Evolutionary conservation across 768 basidiomycete species (phyloP).

Genomic region (Lepiota subincarnata): DNA sequence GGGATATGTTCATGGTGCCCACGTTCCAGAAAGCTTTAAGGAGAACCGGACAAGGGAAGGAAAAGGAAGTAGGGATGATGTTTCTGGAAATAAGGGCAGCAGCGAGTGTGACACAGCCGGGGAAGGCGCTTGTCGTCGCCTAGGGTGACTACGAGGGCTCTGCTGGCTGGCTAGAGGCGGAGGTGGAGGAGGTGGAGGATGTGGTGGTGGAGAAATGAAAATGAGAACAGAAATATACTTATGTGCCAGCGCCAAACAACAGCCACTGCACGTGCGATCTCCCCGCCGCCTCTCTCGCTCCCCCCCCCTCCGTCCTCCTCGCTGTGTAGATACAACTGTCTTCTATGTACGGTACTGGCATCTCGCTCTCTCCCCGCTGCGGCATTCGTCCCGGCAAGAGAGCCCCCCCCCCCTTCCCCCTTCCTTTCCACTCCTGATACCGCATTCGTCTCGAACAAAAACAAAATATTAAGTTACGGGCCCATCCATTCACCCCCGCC

Average conservation of each 20-base stretch:
- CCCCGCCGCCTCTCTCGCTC: not conserved
- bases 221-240: not conserved
- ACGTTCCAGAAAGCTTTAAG: conserved; percentile 24
- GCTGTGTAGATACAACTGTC: not conserved
- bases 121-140: too few relatives aligned
- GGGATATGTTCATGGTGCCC: conserved; percentile 41
- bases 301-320: not conserved
- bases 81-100: conserved; percentile 4
- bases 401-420: not conserved
- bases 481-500: too few relatives aligned
- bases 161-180: not conserved
- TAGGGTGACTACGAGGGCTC: too few relatives aligned
- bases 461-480: too few relatives aligned
- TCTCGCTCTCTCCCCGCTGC: not conserved
- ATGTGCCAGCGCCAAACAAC: not conserved
- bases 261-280: not conserved
- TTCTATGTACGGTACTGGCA: not conserved
- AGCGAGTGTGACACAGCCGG: not conserved
- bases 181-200: not conserved
- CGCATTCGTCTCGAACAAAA: too few relatives aligned
- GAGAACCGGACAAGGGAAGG: too few relatives aligned
- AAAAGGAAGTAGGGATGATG: conserved; percentile 17
- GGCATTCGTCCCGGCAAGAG: not conserved
- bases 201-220: not conserved
- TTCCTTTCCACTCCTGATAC: too few relatives aligned